These are phyloP conservation scores for Eucommia ulmoides DNA, from an alignment of 257 asterid genomes.

Conservation along the genomic window DNA sequence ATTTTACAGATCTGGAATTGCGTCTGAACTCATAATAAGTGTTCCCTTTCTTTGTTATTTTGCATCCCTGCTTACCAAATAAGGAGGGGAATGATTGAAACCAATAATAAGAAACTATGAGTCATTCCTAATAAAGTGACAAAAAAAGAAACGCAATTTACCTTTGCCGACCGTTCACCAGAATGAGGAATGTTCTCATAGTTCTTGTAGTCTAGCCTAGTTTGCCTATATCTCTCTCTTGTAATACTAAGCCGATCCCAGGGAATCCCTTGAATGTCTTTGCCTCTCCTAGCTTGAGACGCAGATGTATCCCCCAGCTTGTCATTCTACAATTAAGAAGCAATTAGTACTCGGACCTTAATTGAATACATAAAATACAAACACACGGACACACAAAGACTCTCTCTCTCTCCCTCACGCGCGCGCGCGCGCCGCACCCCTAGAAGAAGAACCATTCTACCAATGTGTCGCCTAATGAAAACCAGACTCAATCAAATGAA, in stretches of 20 bases:
- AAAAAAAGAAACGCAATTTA: conserved; percentile 8
- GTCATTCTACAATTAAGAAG: conserved; percentile 26
- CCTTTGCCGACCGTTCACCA: conserved; percentile 68
- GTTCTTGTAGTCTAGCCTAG: conserved; percentile 75
- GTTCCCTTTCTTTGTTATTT: conserved; percentile 45
- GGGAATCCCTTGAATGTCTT: conserved; percentile 95
- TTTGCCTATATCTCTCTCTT: conserved; percentile 65
- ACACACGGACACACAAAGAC: neutral
- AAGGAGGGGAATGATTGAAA: conserved; percentile 1
- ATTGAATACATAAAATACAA: neutral
- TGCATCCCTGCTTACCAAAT: conserved; percentile 46
- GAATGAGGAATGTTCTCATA: conserved; percentile 74
- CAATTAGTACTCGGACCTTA: neutral
- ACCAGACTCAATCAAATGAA: neutral
- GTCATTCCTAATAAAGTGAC: no score
- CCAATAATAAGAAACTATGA: no score
- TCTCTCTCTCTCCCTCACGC: no score
- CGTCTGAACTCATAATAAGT: conserved; percentile 56
- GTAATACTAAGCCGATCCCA: conserved; percentile 85
- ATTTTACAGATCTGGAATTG: conserved; percentile 80
- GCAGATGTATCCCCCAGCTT: conserved; percentile 76
- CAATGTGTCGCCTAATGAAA: no score
- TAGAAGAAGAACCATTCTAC: no score
- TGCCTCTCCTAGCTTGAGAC: conserved; percentile 77
- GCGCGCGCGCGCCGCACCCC: no score